phyloP scores from a whole-genome alignment of 2,329 filamentous ascomycete species.

The Septoria petroselini region DNA sequence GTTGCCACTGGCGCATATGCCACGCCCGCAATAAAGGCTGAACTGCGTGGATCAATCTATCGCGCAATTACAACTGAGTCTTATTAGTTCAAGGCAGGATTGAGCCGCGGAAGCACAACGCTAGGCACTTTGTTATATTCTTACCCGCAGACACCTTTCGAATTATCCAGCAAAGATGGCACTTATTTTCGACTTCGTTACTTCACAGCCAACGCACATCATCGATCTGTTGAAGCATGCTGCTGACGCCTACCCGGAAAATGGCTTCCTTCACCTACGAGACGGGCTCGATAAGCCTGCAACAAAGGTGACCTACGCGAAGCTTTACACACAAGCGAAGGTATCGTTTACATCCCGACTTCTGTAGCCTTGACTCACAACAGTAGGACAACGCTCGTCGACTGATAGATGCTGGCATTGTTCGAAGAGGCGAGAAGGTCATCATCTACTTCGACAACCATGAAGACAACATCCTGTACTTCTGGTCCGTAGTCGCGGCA shows the following conservation, averaged over 20 bases:
- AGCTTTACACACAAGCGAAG: slow-evolving; percentile 21
- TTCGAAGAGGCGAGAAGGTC: slow-evolving; percentile 16
- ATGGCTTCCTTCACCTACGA: slow-evolving; percentile 18
- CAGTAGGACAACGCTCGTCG: slow-evolving; percentile 17
- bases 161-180: no score
- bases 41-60: no score
- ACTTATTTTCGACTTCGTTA: no score
- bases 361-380: not conserved
- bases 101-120: no score
- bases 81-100: no score
- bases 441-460: slow-evolving; percentile 41
- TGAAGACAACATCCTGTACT: slow-evolving; percentile 42
- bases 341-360: not conserved
- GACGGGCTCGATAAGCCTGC: slow-evolving; percentile 15
- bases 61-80: no score
- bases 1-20: no score
- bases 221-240: slow-evolving; percentile 20
- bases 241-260: slow-evolving; percentile 4
- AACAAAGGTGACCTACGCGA: slow-evolving; percentile 14
- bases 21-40: no score
- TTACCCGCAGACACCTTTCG: no score
- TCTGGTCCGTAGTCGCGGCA: slow-evolving; percentile 43
- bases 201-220: slow-evolving; percentile 9
- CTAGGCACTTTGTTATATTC: no score
- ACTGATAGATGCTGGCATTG: slow-evolving; percentile 21